Base-by-base conservation (phyloP, 2,329 filamentous ascomycete genomes). In the Neopestalotiopsis clavispora region DNA sequence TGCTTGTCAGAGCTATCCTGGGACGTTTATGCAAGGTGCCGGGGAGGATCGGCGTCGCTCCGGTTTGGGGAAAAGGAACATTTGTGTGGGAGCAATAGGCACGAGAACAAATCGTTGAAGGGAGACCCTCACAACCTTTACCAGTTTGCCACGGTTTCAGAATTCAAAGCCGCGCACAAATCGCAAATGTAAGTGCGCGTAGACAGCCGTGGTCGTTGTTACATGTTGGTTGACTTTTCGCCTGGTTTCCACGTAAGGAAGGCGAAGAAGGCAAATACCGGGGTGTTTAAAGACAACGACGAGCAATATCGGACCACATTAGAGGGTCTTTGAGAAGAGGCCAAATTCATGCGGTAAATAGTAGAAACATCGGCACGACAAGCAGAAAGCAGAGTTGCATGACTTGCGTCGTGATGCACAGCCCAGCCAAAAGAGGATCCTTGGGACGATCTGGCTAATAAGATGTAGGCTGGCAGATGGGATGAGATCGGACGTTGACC, bases 291-390 rank as follows among this genome's bases (percentile, higher is more conserved):
- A 49, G 40, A 40, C 4, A n/a, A 65, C 4, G 34, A 65, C 49
- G 28, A 66, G 32, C 63, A 66, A 23, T 57, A 66, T 32, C 13
- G 32, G 23, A 14, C 14, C 30, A 66, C n/a, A 17, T 45, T n/a
- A 5, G 40, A 66, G 64, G 68, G 57, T 64, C 28, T 4, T 57
- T 28, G 60, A 58, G 32, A 62, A 42, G 71, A 63, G 67, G 67
- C 62, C 23, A 28, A 45, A 69, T 66, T 65, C 70, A 57, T 69
- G 69, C 68, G 70, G 70, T 69, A 66, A 64, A 69, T 68, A 38
- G 34, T 65, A 69, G 66, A 49, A 69, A 5, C 62, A 56, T 9
- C 10, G 59, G 59, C 4, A 28, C 9, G 28, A 17, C 20, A 42
- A 34, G 34, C 45, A n/a, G 10, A 57, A 28, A 42, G 10, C 23